phyloP scores from a whole-genome alignment of 768 basidiomycete genomes.

The Brasilioporus rufonigricans region DNA sequence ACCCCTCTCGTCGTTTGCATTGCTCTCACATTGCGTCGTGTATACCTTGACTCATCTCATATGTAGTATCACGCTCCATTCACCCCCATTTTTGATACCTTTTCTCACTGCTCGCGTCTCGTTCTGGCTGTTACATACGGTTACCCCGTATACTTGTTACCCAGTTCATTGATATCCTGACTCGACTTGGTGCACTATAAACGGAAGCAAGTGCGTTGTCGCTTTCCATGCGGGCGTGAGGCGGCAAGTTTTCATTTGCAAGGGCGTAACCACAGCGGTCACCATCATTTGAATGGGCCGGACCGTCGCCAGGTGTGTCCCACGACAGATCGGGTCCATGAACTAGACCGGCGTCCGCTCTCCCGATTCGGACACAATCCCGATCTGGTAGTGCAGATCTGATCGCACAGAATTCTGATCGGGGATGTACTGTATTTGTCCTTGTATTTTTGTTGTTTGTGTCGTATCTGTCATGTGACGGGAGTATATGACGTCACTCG shows the following conservation, averaged over 20 bases:
- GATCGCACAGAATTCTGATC: conserved; percentile 37
- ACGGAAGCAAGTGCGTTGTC: conserved; percentile 12
- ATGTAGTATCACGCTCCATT: conserved; percentile 37
- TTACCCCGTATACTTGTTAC: conserved; percentile 39
- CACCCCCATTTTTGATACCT: conserved; percentile 36
- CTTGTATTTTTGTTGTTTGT: conserved; percentile 18
- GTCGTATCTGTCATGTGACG: conserved; percentile 19
- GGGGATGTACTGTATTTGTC: conserved; percentile 25
- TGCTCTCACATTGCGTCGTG: conserved; percentile 37
- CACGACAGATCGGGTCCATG: conserved; percentile 9
- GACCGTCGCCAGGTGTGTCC: conserved; percentile 6
- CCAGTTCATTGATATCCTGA: conserved; percentile 34
- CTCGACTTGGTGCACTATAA: conserved; percentile 21
- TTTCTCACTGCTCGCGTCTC: conserved; percentile 13
- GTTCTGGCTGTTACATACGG: conserved; percentile 32
- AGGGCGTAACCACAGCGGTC: conserved; percentile 16
- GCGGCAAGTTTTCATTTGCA: conserved; percentile 26
- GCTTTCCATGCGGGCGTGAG: conserved; percentile 10
- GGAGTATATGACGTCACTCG: conserved; percentile 22
- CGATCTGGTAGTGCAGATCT: conserved; percentile 27
- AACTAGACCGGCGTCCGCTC: conserved; percentile 18
- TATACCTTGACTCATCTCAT: conserved; percentile 36
- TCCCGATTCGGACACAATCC: conserved; percentile 13
- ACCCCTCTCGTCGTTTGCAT: conserved; percentile 36
- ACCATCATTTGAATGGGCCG: conserved; percentile 5